phyloP scores from a whole-genome alignment of 306 rosid genomes.

The Medicago ruthenica region DNA sequence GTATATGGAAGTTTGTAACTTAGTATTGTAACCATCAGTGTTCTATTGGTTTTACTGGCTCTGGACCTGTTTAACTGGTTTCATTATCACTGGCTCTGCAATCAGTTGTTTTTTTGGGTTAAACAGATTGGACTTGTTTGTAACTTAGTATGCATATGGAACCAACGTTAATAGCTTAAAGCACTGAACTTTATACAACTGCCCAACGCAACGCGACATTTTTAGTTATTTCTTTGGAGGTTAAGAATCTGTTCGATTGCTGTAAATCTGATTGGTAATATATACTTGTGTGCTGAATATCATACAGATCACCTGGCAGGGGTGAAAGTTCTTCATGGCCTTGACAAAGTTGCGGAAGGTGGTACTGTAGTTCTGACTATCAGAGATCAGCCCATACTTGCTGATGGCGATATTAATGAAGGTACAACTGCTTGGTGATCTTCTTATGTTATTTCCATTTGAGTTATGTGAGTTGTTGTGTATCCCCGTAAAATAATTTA shows the following conservation, averaged over 20 bases:
- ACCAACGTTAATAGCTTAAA: constrained; percentile 25
- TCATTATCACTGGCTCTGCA: neutral
- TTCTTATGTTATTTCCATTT: constrained; percentile 34
- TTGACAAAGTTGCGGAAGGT: constrained; percentile 93
- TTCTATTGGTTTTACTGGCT: constrained; percentile 24
- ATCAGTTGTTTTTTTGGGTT: neutral
- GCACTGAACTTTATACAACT: constrained; percentile 1
- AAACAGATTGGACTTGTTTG: neutral
- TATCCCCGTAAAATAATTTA: constrained; percentile 40
- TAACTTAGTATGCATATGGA: neutral
- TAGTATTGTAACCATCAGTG: neutral
- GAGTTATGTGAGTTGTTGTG: constrained; percentile 38
- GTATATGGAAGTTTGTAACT: neutral
- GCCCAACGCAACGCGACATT: neutral
- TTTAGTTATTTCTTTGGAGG: constrained; percentile 13
- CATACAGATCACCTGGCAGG: constrained; percentile 76
- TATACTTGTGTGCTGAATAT: constrained; percentile 34
- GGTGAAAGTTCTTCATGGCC: constrained; percentile 92
- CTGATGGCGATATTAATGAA: constrained; percentile 86
- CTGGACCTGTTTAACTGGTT: neutral
- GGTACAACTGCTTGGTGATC: constrained; percentile 55
- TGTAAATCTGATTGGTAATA: constrained; percentile 39
- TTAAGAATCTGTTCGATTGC: constrained; percentile 27
- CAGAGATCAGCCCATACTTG: constrained; percentile 87
- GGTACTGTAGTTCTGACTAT: constrained; percentile 94